Conservation (phyloP, 116 monocot genomes). For the Posidonia oceanica region DNA sequence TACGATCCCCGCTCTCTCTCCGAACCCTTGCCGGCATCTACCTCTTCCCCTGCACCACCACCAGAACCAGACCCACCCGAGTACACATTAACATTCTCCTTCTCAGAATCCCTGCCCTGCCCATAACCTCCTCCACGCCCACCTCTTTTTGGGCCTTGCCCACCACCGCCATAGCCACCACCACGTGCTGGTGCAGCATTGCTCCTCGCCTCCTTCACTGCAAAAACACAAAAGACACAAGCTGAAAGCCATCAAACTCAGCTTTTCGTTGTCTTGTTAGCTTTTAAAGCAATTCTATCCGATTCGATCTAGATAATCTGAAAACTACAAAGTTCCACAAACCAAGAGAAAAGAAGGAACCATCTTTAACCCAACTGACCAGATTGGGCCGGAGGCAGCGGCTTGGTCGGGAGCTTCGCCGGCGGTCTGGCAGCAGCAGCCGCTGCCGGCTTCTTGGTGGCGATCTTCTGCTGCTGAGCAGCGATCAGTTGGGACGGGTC, state of each 20-base stretch:
- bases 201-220: conserved; percentile 62
- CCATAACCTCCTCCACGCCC: conserved; percentile 32
- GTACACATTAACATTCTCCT: conserved; percentile 31
- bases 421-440: conserved; percentile 10
- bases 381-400: conserved; percentile 58
- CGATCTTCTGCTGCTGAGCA: conserved; percentile 42
- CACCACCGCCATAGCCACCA: conserved; percentile 29
- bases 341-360: background rate
- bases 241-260: background rate
- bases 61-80: conserved; percentile 15
- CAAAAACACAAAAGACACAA: background rate
- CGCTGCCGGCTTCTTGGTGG: conserved; percentile 25
- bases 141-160: conserved; percentile 33
- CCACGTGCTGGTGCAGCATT: conserved; percentile 15
- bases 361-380: conserved; percentile 22
- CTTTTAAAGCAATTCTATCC: background rate
- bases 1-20: conserved; percentile 32
- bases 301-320: background rate
- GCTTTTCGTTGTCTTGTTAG: background rate
- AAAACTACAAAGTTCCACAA: background rate
- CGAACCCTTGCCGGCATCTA: conserved; percentile 12
- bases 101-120: conserved; percentile 27
- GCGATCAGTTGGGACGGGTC: conserved; percentile 65
- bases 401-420: conserved; percentile 69
- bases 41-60: conserved; percentile 13